Evolutionary conservation across 1,139 yeast species (phyloP).

Genomic region (Yamadazyma songkhlaensis): DNA sequence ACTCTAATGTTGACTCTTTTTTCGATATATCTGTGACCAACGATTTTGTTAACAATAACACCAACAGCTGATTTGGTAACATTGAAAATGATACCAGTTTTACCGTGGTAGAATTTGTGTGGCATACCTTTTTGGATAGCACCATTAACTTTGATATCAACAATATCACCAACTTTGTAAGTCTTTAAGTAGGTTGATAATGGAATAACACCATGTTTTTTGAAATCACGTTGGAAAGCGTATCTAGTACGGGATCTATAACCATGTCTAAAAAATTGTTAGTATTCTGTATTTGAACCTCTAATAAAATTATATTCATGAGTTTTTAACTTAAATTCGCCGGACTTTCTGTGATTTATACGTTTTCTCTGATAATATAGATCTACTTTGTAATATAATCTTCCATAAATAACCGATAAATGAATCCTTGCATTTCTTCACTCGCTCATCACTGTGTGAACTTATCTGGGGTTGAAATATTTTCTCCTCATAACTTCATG

Average conservation of each 20-base stretch:
- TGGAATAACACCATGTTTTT: constrained; percentile 94
- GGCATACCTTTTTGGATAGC: constrained; percentile 99
- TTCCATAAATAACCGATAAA: no score
- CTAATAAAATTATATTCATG: not conserved
- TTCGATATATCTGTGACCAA: constrained; percentile 98
- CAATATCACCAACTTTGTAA: constrained; percentile 99
- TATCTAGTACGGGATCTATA: constrained; percentile 99
- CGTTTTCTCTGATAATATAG: no score
- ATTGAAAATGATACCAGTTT: constrained; percentile 98
- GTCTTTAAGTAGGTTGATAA: constrained; percentile 95
- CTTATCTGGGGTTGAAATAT: no score
- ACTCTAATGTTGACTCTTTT: constrained; percentile 98
- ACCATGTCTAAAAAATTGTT: constrained; percentile 62
- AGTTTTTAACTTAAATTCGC: not conserved
- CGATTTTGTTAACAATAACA: constrained; percentile 96
- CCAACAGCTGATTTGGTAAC: constrained; percentile 98
- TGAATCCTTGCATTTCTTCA: no score
- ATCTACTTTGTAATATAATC: no score
- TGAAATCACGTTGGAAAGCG: constrained; percentile 99
- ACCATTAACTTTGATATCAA: constrained; percentile 99
- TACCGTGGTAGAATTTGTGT: constrained; percentile 99
- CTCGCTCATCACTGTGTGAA: no score
- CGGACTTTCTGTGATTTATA: no score
- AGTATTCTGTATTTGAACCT: constrained; percentile 12
- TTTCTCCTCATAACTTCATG: no score